Base-by-base conservation (phyloP, 2,329 filamentous ascomycete genomes). In the Hymenoscyphus repandus region DNA sequence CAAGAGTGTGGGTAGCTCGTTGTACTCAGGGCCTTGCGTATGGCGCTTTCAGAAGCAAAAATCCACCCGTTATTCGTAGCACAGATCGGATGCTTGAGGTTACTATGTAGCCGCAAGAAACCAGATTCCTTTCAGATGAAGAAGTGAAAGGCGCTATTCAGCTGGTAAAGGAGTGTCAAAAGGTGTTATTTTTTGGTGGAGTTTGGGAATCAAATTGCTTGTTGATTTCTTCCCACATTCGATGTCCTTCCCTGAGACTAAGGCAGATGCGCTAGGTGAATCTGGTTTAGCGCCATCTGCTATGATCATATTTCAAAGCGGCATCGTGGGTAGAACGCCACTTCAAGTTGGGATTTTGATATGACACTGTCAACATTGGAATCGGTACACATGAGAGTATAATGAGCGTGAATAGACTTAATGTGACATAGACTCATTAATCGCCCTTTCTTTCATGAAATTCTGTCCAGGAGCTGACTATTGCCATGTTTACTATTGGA, bases 41-140 rank as follows among this genome's bases (percentile, higher is more conserved):
- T 53, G 51, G 51, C 51, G 36, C 46, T 54, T 43, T 57, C 53
- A 46, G 50, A 58, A 61, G 59, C 57, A 55, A 59, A 57, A 48
- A 55, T 51, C 55, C 49, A 37, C 42, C 39, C 46, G 31, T 22
- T 48, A 47, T 27, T 44, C 33, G 51, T 38, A n/a, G 41, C 46
- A 43, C 42, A 39, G 37, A 17, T 18, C 15, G 52, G 55, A 51
- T 57, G 54, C 53, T 27, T 27, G 53, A 50, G 54, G 56, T 50
- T 55, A 47, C 47, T 31, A 36, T 48, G 51, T 50, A 55, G 54
- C 45, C 33, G 22, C 45, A 47, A 53, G 44, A 52, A 58, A 49
- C 18, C 36, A n/a, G 32, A 33, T 11, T 44, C 9, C 10, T 30
- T 42, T 42, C 22, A 17, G 31, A 17, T 13, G 34, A 37, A 17